phyloP scores from a whole-genome alignment of 352 stramenopile species.

The Pythium sukuiense region DNA sequence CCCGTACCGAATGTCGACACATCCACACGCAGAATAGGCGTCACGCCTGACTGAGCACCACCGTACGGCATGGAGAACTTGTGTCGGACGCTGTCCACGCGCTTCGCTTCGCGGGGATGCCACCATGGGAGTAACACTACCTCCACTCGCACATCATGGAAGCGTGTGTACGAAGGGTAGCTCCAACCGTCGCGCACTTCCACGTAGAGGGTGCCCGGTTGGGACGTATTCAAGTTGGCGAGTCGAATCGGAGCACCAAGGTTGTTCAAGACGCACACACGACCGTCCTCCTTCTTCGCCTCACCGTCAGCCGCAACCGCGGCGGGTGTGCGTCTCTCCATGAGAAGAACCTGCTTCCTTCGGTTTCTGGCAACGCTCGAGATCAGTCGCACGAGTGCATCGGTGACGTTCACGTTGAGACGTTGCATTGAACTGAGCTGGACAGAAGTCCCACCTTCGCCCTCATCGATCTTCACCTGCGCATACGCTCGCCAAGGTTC shows the following conservation, averaged over 20 bases:
- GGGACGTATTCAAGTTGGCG: conserved; percentile 86
- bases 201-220: conserved; percentile 74
- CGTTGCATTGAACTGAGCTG: conserved; percentile 83
- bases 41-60: conserved; percentile 84
- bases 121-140: conserved; percentile 87
- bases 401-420: conserved; percentile 86
- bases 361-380: conserved; percentile 78
- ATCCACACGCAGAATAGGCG: conserved; percentile 80
- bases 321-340: conserved; percentile 73
- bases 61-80: conserved; percentile 83
- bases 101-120: conserved; percentile 70
- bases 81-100: conserved; percentile 73
- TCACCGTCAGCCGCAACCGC: conserved; percentile 77
- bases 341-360: conserved; percentile 66
- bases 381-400: conserved; percentile 79
- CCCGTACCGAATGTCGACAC: conserved; percentile 66
- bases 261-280: conserved; percentile 89
- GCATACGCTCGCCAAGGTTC: conserved; percentile 83
- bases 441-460: conserved; percentile 58
- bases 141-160: conserved; percentile 83
- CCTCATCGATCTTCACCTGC: conserved; percentile 56
- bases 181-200: conserved; percentile 87
- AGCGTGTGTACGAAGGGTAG: conserved; percentile 77
- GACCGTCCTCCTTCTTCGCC: conserved; percentile 81
- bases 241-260: conserved; percentile 85